A percentile compares a stretch with the other conserved stretches of the same genome.
Evolutionary conservation across 2,329 filamentous ascomycete genomes (phyloP).

Genomic region (Curvularia hawaiiensis): DNA sequence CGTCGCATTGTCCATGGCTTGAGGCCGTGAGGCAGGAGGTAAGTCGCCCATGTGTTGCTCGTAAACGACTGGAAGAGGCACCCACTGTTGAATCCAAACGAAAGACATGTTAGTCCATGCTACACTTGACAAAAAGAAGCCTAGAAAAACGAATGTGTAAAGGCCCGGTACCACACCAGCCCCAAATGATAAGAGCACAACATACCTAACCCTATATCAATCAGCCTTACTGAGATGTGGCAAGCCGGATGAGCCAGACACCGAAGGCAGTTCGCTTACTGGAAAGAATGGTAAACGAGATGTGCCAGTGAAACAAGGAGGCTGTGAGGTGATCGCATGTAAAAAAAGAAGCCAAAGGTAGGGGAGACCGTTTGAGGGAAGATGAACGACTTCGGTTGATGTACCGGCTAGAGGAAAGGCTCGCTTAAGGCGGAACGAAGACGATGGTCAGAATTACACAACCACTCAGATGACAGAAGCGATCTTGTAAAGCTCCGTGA

Average conservation of each 20-base stretch:
- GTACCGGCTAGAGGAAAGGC: constrained; percentile 36
- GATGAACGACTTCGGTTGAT: constrained; percentile 41
- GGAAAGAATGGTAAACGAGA: constrained; percentile 23
- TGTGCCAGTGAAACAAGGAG: constrained; percentile 43
- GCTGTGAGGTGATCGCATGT: constrained; percentile 36
- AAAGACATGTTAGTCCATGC: constrained; percentile 51
- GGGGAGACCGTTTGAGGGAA: constrained; percentile 37
- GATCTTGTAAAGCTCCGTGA: constrained; percentile 38
- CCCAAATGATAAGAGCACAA: constrained; percentile 24
- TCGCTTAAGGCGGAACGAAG: constrained; percentile 48
- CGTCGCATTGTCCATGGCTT: constrained; percentile 38
- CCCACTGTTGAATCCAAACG: constrained; percentile 51
- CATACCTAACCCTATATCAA: constrained; percentile 46
- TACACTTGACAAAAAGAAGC: constrained; percentile 25
- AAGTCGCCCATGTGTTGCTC: constrained; percentile 50
- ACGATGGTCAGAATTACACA: constrained; percentile 43
- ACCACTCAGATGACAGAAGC: constrained; percentile 42
- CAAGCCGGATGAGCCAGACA: constrained; percentile 36
- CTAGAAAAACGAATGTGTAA: constrained; percentile 28
- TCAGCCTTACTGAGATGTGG: constrained; percentile 33
- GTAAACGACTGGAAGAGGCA: constrained; percentile 47
- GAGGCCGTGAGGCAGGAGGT: constrained; percentile 38
- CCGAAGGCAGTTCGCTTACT: constrained; percentile 36
- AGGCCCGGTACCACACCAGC: constrained; percentile 14
- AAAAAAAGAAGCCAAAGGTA: constrained; percentile 45